Base-by-base conservation (phyloP, 2,329 filamentous ascomycete genomes). In the Endoconidiophora laricicola region DNA sequence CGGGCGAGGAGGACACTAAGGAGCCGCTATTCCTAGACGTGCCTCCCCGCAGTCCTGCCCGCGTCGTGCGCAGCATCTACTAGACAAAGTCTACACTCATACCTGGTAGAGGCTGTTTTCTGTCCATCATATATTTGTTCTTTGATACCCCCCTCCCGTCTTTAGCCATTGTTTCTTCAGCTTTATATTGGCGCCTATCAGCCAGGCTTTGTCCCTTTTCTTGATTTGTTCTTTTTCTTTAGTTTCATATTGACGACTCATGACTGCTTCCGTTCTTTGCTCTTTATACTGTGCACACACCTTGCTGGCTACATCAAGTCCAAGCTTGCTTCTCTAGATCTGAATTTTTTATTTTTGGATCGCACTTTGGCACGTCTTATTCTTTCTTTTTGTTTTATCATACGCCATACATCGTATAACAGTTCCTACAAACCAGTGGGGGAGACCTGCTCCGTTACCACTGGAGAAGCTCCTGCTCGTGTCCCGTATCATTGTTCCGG, bases 1-100 rank as follows among this genome's bases (percentile, higher is more conserved):
- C 41, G n/a, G 24, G 20, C n/a, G 46, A 52, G 24, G 43, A 45
- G n/a, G 39, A 26, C 23, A 39, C 24, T 23, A 42, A 48, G 42
- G 16, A 44, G 29, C 47, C 50, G 23, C 46, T 52, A 3, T 52
- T 52, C 38, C 50, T 52, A 16, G 42, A 44, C 1, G 62, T 75
- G 56, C 69, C 72, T 55, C 62, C 68, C 41, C 67, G 70, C 57
- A 73, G 69, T 57, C 65, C 72, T 20, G 63, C 68, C 54, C 65
- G 71, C 55, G 58, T 77, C 55, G 68, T 74, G 54, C 10, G 33
- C 22, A 40, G 42, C 44, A 29, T 23, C 33, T 50, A 38, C 42
- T 50, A 45, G 37, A 40, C 43, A 33, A 9, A 6, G 9, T 29
- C 16, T 38, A 16, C 14, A 38, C 37, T 45, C 36, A 18, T 41